Percentiles rank a stretch among this genome's conserved stretches.
Conservation (phyloP, 495 filamentous ascomycete species). For the Penicillium cinerascens region DNA sequence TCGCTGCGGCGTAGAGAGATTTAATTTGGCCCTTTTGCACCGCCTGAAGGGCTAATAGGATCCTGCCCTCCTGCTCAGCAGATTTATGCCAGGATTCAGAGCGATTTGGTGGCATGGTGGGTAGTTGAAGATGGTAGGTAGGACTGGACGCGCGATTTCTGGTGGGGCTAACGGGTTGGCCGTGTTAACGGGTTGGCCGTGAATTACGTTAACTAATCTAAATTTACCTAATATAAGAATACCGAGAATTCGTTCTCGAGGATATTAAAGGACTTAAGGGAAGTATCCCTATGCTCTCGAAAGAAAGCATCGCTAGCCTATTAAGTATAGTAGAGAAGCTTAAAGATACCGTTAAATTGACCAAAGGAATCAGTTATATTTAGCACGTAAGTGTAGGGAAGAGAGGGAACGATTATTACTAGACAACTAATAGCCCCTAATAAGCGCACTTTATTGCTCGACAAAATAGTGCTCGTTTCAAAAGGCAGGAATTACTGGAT, state of each 20-base stretch:
- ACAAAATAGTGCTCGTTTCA: neutral
- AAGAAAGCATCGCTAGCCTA: neutral
- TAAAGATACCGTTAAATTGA: neutral
- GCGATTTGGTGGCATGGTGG: no score
- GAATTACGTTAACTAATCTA: no score
- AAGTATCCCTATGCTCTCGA: neutral
- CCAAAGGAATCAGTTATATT: neutral
- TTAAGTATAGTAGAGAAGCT: neutral
- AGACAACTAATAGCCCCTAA: neutral
- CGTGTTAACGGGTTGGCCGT: no score
- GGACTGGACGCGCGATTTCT: no score
- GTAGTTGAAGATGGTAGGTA: no score
- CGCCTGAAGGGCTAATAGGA: no score
- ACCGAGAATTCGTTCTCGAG: neutral
- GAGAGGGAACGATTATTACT: neutral
- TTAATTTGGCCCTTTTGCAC: no score
- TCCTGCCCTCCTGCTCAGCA: no score
- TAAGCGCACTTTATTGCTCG: neutral
- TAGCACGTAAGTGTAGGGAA: neutral
- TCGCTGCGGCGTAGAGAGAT: no score
- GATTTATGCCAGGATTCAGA: no score
- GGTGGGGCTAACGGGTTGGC: no score
- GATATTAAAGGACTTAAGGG: neutral
- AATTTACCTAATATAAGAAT: no score
- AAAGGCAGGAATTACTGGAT: neutral